Base-by-base conservation (phyloP, 345 rosid genomes). In the Populus nigra region DNA sequence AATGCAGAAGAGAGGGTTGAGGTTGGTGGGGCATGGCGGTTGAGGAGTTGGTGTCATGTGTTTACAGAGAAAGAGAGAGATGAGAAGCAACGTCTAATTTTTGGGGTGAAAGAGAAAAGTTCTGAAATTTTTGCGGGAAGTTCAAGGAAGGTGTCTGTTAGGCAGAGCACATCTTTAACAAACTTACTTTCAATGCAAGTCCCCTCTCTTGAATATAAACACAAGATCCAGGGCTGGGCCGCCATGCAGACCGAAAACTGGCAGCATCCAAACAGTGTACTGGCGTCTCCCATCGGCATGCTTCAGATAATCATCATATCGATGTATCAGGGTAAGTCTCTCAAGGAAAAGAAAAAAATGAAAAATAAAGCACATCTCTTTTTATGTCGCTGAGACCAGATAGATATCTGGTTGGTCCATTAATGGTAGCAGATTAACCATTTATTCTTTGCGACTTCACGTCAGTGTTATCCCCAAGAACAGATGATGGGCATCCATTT, bases 141-240 rank as follows among this genome's bases (percentile, higher is more conserved):
- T 78, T 77, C 50, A 90, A 91, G 96, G 80, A 87, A 90, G 83
- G 85, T 78, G 78, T 82, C 74, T 73, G 96, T 83, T 90, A 81
- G 71, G 85, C 63, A 55, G 66, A 79, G 77, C 81, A 83, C 88
- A 81, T 84, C 88, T 65, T 76, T 31, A 86, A 88, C 90, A 71
- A 77, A 84, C 84, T 61, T 67, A 6, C 83, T 76, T 80, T 23
- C 25, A 66, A 29, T 65, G 16, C 83, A 80, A 75, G 82, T 75
- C 75, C 66, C 22, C 22, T 73, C 67, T 22, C 38, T 7, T 62
- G 36, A 17, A 36, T 6, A 20, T 49, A 18, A 10, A 33, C 5
- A 22, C 49, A 23, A 17, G 15, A 38, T 17, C 53, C 72, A n/a
- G 71, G 72, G 20, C 39, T 49, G 38, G 38, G 65, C 29, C 43